phyloP scores from a whole-genome alignment of 108 stramenopile species.

The Pseudonitzschia delicatissima region DNA sequence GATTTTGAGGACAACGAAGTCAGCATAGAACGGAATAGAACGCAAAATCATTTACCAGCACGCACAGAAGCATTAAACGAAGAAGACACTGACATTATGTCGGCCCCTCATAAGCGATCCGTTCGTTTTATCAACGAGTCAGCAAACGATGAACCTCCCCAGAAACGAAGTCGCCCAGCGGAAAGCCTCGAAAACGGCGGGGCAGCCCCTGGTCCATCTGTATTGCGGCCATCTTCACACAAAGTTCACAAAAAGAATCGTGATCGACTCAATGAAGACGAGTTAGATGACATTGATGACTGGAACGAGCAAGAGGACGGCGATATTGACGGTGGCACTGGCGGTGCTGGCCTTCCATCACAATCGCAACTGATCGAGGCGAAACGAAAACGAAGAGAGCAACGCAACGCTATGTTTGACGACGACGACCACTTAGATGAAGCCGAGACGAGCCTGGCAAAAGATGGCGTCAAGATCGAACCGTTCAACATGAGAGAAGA shows the following conservation, averaged over 20 bases:
- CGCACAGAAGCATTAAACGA: no score
- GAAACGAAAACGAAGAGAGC: constrained; percentile 32
- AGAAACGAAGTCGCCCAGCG: not conserved
- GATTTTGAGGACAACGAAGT: no score
- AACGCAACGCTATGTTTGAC: constrained; percentile 2
- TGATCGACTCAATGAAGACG: constrained; percentile 26
- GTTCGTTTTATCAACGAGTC: not conserved
- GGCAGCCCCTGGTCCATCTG: not conserved
- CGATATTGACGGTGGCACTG: constrained; percentile 7
- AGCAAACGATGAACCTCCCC: not conserved
- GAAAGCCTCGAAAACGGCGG: not conserved
- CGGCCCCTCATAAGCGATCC: not conserved
- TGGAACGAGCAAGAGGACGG: constrained; percentile 34
- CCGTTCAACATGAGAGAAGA: constrained; percentile 85
- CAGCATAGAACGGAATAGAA: no score
- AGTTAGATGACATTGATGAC: constrained; percentile 46
- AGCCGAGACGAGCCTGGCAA: constrained; percentile 30
- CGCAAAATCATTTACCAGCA: no score
- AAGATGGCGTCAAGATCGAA: constrained; percentile 56
- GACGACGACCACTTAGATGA: constrained; percentile 1
- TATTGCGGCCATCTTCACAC: not conserved
- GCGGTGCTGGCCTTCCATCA: constrained; percentile 11
- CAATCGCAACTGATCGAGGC: constrained; percentile 29
- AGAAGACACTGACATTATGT: no score
- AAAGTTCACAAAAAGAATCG: not conserved